Conservation (phyloP, 208 protist genomes). For the Crithidia expoeki region DNA sequence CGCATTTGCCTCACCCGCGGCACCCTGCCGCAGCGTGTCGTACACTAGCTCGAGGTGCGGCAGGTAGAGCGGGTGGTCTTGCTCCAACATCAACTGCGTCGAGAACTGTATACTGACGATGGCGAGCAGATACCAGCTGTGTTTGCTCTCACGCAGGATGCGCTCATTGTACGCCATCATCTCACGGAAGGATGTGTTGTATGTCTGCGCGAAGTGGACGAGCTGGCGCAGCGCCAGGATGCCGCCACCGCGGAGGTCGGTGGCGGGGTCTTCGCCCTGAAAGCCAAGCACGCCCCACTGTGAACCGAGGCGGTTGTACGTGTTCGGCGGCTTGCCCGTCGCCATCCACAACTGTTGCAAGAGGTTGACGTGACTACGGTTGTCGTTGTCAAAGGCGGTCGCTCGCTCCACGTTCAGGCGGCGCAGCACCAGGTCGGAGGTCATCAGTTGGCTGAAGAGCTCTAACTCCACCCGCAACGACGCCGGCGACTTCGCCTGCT, state of each 20-base stretch:
- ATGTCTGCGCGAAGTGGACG: conserved; percentile 77
- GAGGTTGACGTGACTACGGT: conserved; percentile 55
- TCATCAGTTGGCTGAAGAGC: conserved; percentile 60
- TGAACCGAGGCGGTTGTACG: conserved; percentile 45
- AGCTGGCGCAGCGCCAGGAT: conserved; percentile 79
- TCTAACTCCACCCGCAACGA: conserved; percentile 32
- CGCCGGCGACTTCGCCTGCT: background rate
- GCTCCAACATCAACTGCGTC: conserved; percentile 66
- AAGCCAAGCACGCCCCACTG: conserved; percentile 87
- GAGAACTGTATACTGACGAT: conserved; percentile 90
- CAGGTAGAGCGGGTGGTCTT: conserved; percentile 52
- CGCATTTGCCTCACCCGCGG: conserved; percentile 16
- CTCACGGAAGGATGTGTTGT: conserved; percentile 56
- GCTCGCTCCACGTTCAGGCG: conserved; percentile 61
- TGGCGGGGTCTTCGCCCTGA: conserved; percentile 86
- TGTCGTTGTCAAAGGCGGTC: conserved; percentile 65
- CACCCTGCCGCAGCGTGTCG: conserved; percentile 52
- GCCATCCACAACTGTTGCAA: conserved; percentile 77
- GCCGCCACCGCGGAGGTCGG: conserved; percentile 88
- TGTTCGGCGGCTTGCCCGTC: conserved; percentile 35
- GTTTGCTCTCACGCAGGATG: conserved; percentile 33
- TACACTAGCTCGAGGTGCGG: conserved; percentile 77
- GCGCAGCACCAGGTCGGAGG: conserved; percentile 44
- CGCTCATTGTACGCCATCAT: conserved; percentile 82
- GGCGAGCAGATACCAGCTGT: conserved; percentile 83